Conservation (phyloP, 2,329 filamentous ascomycete species). For the Beauveria brongniartii region DNA sequence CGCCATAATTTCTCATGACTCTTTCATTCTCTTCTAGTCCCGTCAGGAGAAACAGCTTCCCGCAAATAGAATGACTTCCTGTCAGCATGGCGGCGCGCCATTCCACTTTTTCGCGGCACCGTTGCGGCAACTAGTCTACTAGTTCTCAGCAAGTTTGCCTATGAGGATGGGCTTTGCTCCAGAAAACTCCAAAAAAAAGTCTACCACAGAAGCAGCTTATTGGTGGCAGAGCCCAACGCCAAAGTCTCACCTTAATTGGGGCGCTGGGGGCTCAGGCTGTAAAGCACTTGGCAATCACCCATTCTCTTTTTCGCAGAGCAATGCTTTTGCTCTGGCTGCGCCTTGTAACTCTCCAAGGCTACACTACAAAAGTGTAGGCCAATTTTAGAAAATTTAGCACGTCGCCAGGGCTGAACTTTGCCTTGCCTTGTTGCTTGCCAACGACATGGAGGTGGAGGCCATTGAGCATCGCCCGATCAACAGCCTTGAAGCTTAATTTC, state of each 20-base stretch:
- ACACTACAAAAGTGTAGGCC: not conserved
- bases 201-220: not conserved
- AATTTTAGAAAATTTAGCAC: not conserved
- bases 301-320: too few relatives aligned
- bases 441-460: not conserved
- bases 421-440: not conserved
- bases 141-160: not conserved
- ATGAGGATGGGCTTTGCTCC: not conserved
- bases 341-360: not conserved
- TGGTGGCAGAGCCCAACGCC: not conserved
- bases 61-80: not conserved
- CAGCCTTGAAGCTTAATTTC: not conserved
- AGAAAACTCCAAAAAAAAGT: not conserved
- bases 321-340: not conserved
- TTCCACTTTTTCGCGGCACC: not conserved
- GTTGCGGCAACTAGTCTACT: not conserved
- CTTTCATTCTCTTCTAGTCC: not conserved
- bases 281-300: not conserved
- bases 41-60: too few relatives aligned
- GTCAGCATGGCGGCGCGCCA: not conserved
- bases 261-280: not conserved
- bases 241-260: conserved; percentile 6
- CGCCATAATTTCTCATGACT: not conserved
- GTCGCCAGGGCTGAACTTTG: not conserved
- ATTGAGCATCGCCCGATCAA: not conserved